These are phyloP conservation scores for Clitopilus hobsonii DNA, from an alignment of 768 basidiomycete genomes.

Conservation along the genomic window DNA sequence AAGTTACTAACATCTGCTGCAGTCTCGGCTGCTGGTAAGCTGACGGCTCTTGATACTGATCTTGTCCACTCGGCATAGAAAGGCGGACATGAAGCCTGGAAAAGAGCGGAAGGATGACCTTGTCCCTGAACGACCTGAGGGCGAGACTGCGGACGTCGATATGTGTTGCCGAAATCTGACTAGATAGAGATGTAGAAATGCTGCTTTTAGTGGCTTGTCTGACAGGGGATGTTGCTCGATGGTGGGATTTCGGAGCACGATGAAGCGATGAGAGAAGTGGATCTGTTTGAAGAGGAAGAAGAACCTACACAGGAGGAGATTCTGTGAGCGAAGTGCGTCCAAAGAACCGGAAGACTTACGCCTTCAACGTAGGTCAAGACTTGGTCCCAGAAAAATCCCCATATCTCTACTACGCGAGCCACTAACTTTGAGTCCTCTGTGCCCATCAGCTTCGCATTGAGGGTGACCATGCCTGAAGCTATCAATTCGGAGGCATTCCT, in stretches of 20 bases:
- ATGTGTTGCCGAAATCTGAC: conserved; percentile 35
- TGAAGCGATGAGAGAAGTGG: conserved; percentile 63
- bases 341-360: conserved; percentile 35
- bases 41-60: conserved; percentile 48
- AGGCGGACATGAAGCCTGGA: conserved; percentile 53
- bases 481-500: conserved; percentile 81
- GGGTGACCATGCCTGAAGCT: conserved; percentile 84
- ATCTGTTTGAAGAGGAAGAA: conserved; percentile 33
- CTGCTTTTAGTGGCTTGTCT: conserved; percentile 46
- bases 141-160: conserved; percentile 84
- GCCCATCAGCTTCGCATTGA: conserved; percentile 77
- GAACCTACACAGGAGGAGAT: conserved; percentile 18
- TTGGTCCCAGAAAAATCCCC: conserved; percentile 93
- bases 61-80: conserved; percentile 48
- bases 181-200: conserved; percentile 26
- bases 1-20: conserved; percentile 69
- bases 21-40: conserved; percentile 64
- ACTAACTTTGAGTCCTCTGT: conserved; percentile 79
- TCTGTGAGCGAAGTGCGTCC: neutral
- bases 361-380: conserved; percentile 86
- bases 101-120: conserved; percentile 65
- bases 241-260: conserved; percentile 57
- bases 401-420: conserved; percentile 76
- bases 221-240: conserved; percentile 40
- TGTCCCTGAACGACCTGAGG: conserved; percentile 75